Evolutionary conservation across 768 basidiomycete genomes (phyloP).

Genomic region (Asterophora parasitica): DNA sequence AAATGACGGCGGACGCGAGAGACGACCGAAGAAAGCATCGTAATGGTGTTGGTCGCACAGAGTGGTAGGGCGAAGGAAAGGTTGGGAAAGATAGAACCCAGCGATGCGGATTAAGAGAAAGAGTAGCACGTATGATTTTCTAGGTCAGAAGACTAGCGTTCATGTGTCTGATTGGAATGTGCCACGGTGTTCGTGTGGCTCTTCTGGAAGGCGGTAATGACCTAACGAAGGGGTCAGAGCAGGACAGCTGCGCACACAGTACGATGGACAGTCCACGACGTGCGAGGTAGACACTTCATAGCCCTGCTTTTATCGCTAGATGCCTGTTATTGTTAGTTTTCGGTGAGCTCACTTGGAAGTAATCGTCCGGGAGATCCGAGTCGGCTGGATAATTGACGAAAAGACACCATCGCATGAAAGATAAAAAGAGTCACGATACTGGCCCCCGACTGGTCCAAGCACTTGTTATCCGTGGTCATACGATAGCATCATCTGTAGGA

Average conservation of each 20-base stretch:
- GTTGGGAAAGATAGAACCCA: background rate
- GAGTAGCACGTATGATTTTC: background rate
- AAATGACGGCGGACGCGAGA: constrained; percentile 19
- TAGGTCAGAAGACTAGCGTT: constrained; percentile 19
- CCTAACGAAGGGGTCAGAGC: background rate
- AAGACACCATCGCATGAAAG: background rate
- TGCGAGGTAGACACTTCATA: background rate
- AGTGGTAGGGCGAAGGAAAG: background rate
- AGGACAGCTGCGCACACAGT: background rate
- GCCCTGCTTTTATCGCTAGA: background rate
- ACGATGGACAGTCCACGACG: background rate
- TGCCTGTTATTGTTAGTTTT: background rate
- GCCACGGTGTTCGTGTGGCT: constrained; percentile 1
- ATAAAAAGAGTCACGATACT: background rate
- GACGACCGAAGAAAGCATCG: constrained; percentile 26
- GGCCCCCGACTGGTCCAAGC: constrained; percentile 5
- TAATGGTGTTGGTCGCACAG: background rate
- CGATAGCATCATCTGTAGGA: background rate
- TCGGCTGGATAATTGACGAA: background rate
- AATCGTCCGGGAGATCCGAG: background rate
- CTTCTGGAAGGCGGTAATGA: constrained; percentile 3
- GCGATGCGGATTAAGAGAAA: background rate
- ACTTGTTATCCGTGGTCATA: constrained; percentile 1
- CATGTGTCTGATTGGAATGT: constrained; percentile 11
- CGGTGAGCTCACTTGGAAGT: background rate